Conservation (phyloP, 2,329 filamentous ascomycete genomes). For the Fusarium staphyleae region DNA sequence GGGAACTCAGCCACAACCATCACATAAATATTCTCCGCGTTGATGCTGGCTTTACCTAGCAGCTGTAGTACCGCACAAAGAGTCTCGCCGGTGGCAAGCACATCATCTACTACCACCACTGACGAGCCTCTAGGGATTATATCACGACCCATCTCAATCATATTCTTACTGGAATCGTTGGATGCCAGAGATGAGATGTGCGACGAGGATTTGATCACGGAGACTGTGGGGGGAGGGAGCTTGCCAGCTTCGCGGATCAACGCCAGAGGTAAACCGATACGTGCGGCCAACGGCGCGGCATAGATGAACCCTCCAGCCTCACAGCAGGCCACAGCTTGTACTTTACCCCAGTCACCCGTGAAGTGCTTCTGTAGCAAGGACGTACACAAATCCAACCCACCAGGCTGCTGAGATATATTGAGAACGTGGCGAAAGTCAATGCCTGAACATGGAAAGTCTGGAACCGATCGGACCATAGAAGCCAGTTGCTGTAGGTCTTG, state of each 20-base stretch:
- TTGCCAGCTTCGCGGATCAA: conserved; percentile 64
- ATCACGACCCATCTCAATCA: conserved; percentile 59
- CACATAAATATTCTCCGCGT: conserved; percentile 51
- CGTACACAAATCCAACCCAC: conserved; percentile 59
- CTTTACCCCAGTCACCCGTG: conserved; percentile 53
- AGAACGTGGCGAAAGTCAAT: conserved; percentile 67
- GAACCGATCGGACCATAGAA: conserved; percentile 57
- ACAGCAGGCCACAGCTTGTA: conserved; percentile 58
- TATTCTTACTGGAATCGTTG: conserved; percentile 39
- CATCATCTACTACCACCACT: conserved; percentile 55
- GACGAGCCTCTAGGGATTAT: conserved; percentile 48
- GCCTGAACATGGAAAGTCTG: conserved; percentile 58
- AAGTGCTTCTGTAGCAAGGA: conserved; percentile 58
- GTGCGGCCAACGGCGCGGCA: conserved; percentile 57
- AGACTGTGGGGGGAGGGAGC: conserved; percentile 63
- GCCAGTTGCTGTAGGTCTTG: conserved; percentile 55
- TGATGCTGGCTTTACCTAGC: conserved; percentile 52
- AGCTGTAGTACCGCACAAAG: conserved; percentile 56
- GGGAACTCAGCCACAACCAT: conserved; percentile 64
- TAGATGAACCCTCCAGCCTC: conserved; percentile 65
- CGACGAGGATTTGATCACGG: conserved; percentile 55
- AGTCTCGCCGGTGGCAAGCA: conserved; percentile 10
- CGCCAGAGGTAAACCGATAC: conserved; percentile 52
- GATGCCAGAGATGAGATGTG: conserved; percentile 59
- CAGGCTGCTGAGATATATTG: conserved; percentile 58